phyloP scores from a whole-genome alignment of 2,329 filamentous ascomycete genomes.

The Phoma sp. region DNA sequence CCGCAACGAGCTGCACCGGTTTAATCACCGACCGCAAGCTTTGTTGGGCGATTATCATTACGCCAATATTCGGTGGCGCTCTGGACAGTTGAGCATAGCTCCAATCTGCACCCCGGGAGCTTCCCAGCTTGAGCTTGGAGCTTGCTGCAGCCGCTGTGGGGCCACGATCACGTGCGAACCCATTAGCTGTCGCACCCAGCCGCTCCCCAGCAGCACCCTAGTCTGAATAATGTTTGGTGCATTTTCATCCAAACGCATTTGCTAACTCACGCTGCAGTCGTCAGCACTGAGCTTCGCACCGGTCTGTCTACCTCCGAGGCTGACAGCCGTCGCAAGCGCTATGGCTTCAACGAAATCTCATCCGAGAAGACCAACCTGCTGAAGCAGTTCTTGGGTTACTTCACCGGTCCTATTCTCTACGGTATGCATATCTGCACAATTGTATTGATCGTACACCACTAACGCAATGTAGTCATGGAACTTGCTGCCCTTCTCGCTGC shows the following conservation, averaged over 20 bases:
- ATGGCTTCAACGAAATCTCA: slow-evolving; percentile 74
- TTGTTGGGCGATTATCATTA: slow-evolving; percentile 16
- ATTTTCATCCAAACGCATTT: not conserved
- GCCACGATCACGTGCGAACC: slow-evolving; percentile 25
- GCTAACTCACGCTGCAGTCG: slow-evolving; percentile 54
- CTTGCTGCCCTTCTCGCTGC: slow-evolving; percentile 75
- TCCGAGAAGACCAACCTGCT: slow-evolving; percentile 80
- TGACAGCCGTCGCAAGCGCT: slow-evolving; percentile 69
- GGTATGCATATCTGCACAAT: slow-evolving; percentile 60
- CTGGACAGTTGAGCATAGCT: slow-evolving; percentile 2
- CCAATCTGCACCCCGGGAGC: not conserved
- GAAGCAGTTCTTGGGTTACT: slow-evolving; percentile 77
- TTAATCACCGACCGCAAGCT: slow-evolving; percentile 2
- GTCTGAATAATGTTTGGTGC: slow-evolving; percentile 11
- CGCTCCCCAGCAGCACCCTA: slow-evolving; percentile 6
- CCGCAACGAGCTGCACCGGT: not conserved
- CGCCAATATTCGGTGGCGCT: slow-evolving; percentile 20
- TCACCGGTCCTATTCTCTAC: slow-evolving; percentile 78
- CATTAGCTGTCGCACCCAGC: slow-evolving; percentile 12
- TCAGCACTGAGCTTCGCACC: slow-evolving; percentile 70
- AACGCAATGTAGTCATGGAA: slow-evolving; percentile 70
- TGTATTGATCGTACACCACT: slow-evolving; percentile 7
- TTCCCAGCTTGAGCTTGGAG: slow-evolving; percentile 22
- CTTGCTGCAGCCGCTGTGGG: slow-evolving; percentile 23
- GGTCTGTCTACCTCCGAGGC: slow-evolving; percentile 68